These are phyloP conservation scores for Physcia stellaris DNA, from an alignment of 495 filamentous ascomycete species.

Conservation along the genomic window DNA sequence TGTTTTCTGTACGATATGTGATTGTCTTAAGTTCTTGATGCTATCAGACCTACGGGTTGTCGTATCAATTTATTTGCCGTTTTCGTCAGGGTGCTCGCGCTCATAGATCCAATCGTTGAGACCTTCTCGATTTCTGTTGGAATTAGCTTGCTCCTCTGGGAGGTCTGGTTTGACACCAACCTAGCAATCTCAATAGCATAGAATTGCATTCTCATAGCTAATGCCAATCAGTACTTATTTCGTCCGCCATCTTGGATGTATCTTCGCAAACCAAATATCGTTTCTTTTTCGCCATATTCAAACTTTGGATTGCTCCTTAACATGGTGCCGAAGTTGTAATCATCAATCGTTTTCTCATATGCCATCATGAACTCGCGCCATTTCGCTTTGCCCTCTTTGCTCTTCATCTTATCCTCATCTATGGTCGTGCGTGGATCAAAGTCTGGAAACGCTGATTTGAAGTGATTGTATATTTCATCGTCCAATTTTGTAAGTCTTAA, in stretches of 20 bases:
- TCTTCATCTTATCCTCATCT: constrained; percentile 94
- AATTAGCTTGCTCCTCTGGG: no score
- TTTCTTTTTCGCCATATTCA: constrained; percentile 80
- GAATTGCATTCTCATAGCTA: constrained; percentile 77
- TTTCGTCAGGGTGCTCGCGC: constrained; percentile 38
- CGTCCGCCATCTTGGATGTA: neutral
- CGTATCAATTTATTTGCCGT: constrained; percentile 10
- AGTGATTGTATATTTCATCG: constrained; percentile 83
- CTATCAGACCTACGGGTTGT: no score
- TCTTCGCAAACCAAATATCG: constrained; percentile 62
- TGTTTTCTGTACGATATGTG: no score
- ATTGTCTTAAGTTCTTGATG: no score
- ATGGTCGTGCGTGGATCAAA: constrained; percentile 71
- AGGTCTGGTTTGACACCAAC: constrained; percentile 31
- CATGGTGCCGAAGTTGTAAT: constrained; percentile 97
- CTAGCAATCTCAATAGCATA: constrained; percentile 92
- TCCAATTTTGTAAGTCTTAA: constrained; percentile 87
- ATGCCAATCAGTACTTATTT: constrained; percentile 2
- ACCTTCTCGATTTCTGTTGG: constrained; percentile 59
- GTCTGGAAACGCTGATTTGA: constrained; percentile 78
- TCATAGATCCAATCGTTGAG: constrained; percentile 97
- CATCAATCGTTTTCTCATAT: constrained; percentile 85
- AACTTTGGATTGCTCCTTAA: constrained; percentile 59
- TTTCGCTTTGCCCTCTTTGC: constrained; percentile 84
- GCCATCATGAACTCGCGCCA: constrained; percentile 92